phyloP scores from a whole-genome alignment of 1,284 basidiomycete genomes.

The Pseudozyma hubeiensis region DNA sequence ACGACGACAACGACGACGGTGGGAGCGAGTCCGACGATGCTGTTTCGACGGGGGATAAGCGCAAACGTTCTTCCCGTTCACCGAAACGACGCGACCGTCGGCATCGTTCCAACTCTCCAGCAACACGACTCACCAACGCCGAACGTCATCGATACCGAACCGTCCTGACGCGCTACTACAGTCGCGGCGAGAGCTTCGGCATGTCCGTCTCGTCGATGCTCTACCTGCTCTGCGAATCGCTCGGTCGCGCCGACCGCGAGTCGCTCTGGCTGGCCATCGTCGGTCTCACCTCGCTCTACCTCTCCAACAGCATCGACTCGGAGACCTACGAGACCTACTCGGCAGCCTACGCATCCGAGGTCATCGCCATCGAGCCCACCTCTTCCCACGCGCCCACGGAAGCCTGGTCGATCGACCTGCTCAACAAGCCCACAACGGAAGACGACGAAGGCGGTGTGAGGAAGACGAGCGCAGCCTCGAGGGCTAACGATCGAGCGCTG shows the following conservation, averaged over 20 bases:
- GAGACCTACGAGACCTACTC: constrained; percentile 78
- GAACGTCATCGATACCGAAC: constrained; percentile 55
- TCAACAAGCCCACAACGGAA: constrained; percentile 3
- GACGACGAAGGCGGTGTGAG: background rate
- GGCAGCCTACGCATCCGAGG: constrained; percentile 57
- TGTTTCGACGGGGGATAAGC: constrained; percentile 44
- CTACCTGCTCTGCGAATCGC: constrained; percentile 86
- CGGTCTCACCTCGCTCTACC: constrained; percentile 92
- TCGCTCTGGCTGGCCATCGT: constrained; percentile 93
- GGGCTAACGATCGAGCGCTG: constrained; percentile 8
- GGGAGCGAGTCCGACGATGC: constrained; percentile 56
- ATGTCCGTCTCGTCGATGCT: constrained; percentile 90
- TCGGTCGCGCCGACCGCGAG: constrained; percentile 92
- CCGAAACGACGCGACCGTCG: constrained; percentile 14
- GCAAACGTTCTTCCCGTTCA: constrained; percentile 20
- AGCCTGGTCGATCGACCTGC: constrained; percentile 41
- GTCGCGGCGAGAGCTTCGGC: constrained; percentile 84
- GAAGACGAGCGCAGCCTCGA: background rate
- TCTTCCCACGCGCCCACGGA: constrained; percentile 4
- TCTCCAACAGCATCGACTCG: constrained; percentile 85
- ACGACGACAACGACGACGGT: constrained; percentile 67
- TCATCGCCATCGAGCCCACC: constrained; percentile 50
- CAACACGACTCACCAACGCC: constrained; percentile 28
- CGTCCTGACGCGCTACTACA: constrained; percentile 76
- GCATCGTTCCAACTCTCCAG: background rate